Evolutionary conservation across 2,329 filamentous ascomycete species (phyloP).

Genomic region (Dryadomyces quercivorus): DNA sequence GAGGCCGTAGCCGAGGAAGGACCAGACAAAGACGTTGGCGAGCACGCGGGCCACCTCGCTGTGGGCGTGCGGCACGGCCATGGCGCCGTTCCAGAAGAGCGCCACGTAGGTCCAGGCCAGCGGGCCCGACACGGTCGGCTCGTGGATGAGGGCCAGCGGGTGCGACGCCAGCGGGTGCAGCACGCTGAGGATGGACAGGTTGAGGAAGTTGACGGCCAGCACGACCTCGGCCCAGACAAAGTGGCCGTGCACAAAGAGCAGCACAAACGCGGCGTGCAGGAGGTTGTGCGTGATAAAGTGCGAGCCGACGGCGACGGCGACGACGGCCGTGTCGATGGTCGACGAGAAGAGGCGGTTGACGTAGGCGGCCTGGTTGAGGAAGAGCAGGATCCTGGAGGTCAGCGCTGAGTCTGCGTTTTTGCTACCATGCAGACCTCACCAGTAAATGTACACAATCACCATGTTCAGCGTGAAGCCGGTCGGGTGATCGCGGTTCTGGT

Average conservation of each 20-base stretch:
- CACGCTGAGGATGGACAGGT: conserved; percentile 69
- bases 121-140: conserved; percentile 62
- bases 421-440: conserved; percentile 22
- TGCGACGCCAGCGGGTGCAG: conserved; percentile 47
- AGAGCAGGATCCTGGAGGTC: conserved; percentile 27
- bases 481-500: conserved; percentile 51
- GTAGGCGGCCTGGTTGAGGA: background rate
- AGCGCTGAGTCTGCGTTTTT: too few species aligned
- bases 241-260: conserved; percentile 67
- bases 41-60: conserved; percentile 62
- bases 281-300: conserved; percentile 85
- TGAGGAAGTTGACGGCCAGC: conserved; percentile 69
- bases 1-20: conserved; percentile 60
- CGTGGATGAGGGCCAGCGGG: conserved; percentile 49
- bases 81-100: conserved; percentile 80
- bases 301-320: conserved; percentile 64
- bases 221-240: conserved; percentile 69
- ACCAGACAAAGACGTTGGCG: conserved; percentile 83
- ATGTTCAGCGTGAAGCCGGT: conserved; percentile 69
- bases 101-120: conserved; percentile 79
- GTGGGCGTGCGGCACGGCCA: conserved; percentile 59
- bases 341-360: conserved; percentile 13
- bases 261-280: conserved; percentile 67
- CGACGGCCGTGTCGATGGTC: conserved; percentile 31
- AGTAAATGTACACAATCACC: conserved; percentile 58